These are phyloP conservation scores for Verticillium zaregamsianum DNA, from an alignment of 2,329 filamentous ascomycete species.

Conservation along the genomic window DNA sequence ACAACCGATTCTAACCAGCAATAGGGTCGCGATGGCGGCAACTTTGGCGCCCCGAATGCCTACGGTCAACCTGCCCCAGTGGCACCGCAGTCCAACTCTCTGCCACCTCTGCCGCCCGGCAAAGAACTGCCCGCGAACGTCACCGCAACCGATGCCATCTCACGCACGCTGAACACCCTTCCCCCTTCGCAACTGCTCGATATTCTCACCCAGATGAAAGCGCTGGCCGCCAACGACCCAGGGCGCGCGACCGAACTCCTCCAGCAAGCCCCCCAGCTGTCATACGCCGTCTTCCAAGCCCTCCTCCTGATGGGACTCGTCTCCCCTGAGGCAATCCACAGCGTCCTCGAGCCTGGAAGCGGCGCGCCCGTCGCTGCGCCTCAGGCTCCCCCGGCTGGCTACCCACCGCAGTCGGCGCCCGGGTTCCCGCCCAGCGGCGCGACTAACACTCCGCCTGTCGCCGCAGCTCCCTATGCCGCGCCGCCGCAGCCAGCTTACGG, in stretches of 20 bases:
- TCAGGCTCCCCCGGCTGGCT: constrained; percentile 24
- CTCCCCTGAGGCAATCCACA: constrained; percentile 75
- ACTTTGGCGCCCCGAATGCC: constrained; percentile 22
- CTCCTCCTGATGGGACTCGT: constrained; percentile 90
- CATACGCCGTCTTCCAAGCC: constrained; percentile 93
- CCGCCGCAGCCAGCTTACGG: constrained; percentile 35
- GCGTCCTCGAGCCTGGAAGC: constrained; percentile 61
- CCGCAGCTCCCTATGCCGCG: constrained; percentile 39
- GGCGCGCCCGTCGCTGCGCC: constrained; percentile 2
- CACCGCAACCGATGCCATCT: constrained; percentile 86
- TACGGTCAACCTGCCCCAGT: constrained; percentile 24
- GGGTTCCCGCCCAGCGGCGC: constrained; percentile 29
- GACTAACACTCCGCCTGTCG: constrained; percentile 45
- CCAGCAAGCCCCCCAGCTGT: constrained; percentile 83
- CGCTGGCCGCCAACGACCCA: constrained; percentile 76
- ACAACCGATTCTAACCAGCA: background rate
- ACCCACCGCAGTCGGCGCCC: constrained; percentile 18
- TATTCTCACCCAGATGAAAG: constrained; percentile 92
- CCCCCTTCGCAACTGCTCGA: constrained; percentile 88
- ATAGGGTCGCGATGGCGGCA: constrained; percentile 9
- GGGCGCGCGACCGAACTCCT: constrained; percentile 81
- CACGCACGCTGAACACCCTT: constrained; percentile 80
- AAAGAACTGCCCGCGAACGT: constrained; percentile 79
- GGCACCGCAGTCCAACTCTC: constrained; percentile 38
- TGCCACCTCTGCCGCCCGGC: constrained; percentile 81